These are phyloP conservation scores for Mychonastes homosphaera DNA, from an alignment of 139 green algal genomes.

Conservation along the genomic window DNA sequence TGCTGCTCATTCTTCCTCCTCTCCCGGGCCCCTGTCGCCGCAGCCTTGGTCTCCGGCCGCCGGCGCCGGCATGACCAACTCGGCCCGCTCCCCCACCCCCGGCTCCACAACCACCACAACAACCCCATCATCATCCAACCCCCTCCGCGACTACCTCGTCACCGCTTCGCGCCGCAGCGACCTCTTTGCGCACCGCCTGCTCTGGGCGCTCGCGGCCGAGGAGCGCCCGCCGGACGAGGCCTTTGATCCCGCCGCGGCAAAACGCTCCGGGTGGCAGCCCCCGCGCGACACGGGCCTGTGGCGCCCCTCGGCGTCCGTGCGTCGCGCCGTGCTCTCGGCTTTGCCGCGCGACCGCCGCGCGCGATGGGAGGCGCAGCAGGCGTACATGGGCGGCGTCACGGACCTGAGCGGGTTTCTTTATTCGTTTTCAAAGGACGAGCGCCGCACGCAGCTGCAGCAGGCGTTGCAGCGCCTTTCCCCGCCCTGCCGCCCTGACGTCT, in stretches of 20 bases:
- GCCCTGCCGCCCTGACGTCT: slow-evolving; percentile 57
- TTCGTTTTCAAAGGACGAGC: slow-evolving; percentile 48
- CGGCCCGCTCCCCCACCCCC: slow-evolving; percentile 47
- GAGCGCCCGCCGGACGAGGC: slow-evolving; percentile 59
- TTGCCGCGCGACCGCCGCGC: slow-evolving; percentile 26
- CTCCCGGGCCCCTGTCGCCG: slow-evolving; percentile 30
- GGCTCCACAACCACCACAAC: too few relatives aligned
- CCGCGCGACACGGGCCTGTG: slow-evolving; percentile 77
- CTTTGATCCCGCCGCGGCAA: slow-evolving; percentile 52
- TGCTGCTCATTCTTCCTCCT: background rate
- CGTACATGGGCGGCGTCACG: slow-evolving; percentile 52
- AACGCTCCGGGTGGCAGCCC: slow-evolving; percentile 70
- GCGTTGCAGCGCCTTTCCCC: slow-evolving; percentile 23
- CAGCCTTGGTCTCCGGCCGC: too few relatives aligned
- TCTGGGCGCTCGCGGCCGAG: slow-evolving; percentile 77
- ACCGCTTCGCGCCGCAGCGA: slow-evolving; percentile 36
- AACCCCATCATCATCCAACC: too few relatives aligned
- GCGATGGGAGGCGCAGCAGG: slow-evolving; percentile 55
- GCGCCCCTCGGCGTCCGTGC: slow-evolving; percentile 47
- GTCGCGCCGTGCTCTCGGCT: slow-evolving; percentile 24
- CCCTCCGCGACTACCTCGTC: slow-evolving; percentile 11
- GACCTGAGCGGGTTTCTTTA: slow-evolving; percentile 36
- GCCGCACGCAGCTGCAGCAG: slow-evolving; percentile 33
- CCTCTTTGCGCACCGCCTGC: slow-evolving; percentile 77
- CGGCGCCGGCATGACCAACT: slow-evolving; percentile 40